Base-by-base conservation (phyloP, 306 rosid genomes). In the Dryas octopetala region DNA sequence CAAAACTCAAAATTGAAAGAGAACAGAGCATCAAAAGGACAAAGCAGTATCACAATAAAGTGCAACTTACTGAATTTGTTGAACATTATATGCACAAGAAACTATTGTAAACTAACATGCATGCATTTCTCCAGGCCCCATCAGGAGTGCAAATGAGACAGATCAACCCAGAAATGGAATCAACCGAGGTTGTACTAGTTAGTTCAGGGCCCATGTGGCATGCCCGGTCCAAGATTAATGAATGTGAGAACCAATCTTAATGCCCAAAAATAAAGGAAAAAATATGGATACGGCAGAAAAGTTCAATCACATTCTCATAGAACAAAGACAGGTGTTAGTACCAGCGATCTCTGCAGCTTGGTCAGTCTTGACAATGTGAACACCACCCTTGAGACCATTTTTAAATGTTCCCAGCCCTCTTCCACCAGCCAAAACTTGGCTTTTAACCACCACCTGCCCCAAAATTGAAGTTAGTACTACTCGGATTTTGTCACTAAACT, bases 401-500 rank as follows among this genome's bases (percentile, higher is more conserved):
- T 88, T 89, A 78, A 96, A 96, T 5, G 97, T 96, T 76, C 99
- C 99, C 83, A 96, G 75, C 13, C 99, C 99, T 74, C 99, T 85
- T 77, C 99, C 99, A 76, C 99, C 98, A 13, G 99, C 99, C 88
- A 96, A 85, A 80, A 96, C 90, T 77, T 88, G 92, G 80, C 92
- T 88, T 80, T 88, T 88, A 59, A 88, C 88, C 55, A 88, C 92
- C 86, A 88, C 72, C 92, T 88, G 83, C 83, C 71, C 62, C 8
- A 80, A 62, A 83, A 65, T 58, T 55, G 26, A 75, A 83, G 69
- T 88, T 73, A 83, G 71, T 77, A 69, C 69, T 6, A 17, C 57
- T 70, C 40, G 52, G 65, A 60, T 79, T 73, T 61, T 5, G 47
- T 51, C 52, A 64, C 28, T 23, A 66, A 7, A 41, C 12, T 67